Percentiles rank a stretch among this genome's conserved stretches.
Evolutionary conservation across 768 basidiomycete genomes (phyloP).

Genomic region (Trametes gibbosa): DNA sequence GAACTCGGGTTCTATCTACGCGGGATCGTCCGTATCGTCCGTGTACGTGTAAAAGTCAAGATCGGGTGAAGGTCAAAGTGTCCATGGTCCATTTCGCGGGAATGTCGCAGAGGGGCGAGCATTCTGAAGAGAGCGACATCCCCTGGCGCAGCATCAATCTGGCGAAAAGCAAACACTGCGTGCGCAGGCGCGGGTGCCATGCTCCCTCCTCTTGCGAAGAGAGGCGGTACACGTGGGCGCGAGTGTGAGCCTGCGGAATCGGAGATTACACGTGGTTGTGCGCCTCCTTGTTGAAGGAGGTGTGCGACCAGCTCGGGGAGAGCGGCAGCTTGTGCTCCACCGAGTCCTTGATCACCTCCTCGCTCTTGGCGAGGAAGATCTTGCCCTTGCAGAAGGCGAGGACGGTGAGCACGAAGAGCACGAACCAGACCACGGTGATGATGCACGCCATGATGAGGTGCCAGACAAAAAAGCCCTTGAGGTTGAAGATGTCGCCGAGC

Average conservation of each 20-base stretch:
- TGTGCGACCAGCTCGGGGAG: neutral
- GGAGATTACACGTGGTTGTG: slow-evolving; percentile 8
- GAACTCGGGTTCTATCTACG: slow-evolving; percentile 1
- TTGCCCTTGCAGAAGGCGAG: slow-evolving; percentile 42
- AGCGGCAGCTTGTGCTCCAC: slow-evolving; percentile 8
- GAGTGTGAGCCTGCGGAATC: no score
- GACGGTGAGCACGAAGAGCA: slow-evolving; percentile 41
- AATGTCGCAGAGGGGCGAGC: no score
- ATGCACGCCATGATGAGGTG: slow-evolving; percentile 41
- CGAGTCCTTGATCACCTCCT: slow-evolving; percentile 42
- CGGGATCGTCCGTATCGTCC: slow-evolving; percentile 9
- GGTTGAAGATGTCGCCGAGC: slow-evolving; percentile 41
- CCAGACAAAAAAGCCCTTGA: slow-evolving; percentile 37
- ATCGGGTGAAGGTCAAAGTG: neutral
- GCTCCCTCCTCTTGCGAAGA: no score
- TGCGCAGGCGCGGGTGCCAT: no score
- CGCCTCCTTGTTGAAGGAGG: slow-evolving; percentile 15
- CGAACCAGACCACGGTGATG: slow-evolving; percentile 40
- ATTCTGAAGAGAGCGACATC: no score
- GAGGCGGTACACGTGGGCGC: no score
- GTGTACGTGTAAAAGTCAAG: neutral
- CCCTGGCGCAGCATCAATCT: no score
- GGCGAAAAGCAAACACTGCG: no score
- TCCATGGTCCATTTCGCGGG: neutral
- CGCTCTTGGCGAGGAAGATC: slow-evolving; percentile 41